phyloP scores from a whole-genome alignment of 345 rosid genomes.

The Camelina neglecta region DNA sequence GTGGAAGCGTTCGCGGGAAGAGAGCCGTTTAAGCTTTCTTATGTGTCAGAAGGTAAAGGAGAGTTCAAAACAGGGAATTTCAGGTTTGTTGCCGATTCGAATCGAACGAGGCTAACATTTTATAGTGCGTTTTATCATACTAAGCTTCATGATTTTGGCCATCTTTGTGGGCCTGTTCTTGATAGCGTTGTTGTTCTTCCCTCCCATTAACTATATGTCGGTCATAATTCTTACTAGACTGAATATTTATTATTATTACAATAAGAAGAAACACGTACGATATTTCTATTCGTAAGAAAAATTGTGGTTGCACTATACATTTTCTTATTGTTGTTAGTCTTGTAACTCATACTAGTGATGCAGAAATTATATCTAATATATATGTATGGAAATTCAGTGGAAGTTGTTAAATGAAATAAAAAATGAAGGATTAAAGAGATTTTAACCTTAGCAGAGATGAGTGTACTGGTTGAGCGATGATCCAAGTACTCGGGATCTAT shows the following conservation, averaged over 20 bases:
- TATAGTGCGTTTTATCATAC: slow-evolving; percentile 78
- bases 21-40: slow-evolving; percentile 50
- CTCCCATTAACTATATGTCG: slow-evolving; percentile 12
- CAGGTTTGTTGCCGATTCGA: slow-evolving; percentile 55
- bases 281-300: background rate
- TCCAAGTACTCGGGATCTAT: background rate
- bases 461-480: no score
- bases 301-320: background rate
- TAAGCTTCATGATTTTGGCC: slow-evolving; percentile 69
- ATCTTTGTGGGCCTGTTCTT: slow-evolving; percentile 86
- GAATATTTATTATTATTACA: background rate
- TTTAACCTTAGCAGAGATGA: background rate
- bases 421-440: background rate
- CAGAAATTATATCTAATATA: background rate
- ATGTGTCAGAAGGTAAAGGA: slow-evolving; percentile 62
- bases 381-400: background rate
- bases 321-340: background rate
- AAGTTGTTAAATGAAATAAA: background rate
- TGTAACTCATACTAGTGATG: background rate
- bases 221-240: background rate
- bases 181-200: slow-evolving; percentile 61
- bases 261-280: slow-evolving; percentile 2
- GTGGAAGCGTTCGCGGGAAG: slow-evolving; percentile 75
- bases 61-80: slow-evolving; percentile 52
- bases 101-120: slow-evolving; percentile 73